Evolutionary conservation across 2,329 filamentous ascomycete genomes (phyloP).

Genomic region (Xylariaceae sp.): DNA sequence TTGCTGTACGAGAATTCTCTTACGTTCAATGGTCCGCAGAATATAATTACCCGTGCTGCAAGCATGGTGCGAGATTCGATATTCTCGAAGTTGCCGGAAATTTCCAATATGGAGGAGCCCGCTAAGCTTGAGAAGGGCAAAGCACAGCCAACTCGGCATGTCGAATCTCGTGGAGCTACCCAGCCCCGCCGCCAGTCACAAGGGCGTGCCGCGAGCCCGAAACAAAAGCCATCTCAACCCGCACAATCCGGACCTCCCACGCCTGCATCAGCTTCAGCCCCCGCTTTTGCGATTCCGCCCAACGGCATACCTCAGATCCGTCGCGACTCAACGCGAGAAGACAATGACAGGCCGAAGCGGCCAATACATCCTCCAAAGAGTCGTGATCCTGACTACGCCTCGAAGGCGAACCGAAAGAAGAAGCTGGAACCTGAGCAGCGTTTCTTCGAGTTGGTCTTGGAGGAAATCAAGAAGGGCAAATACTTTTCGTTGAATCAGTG

Average conservation of each 20-base stretch:
- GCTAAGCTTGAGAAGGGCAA: conserved; percentile 63
- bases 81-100: conserved; percentile 48
- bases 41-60: conserved; percentile 68
- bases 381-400: conserved; percentile 86
- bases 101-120: conserved; percentile 54
- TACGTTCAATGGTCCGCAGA: conserved; percentile 79
- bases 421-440: conserved; percentile 86
- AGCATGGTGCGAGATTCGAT: conserved; percentile 59
- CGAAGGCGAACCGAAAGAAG: conserved; percentile 80
- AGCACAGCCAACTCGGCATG: conserved; percentile 48
- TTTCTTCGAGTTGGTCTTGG: conserved; percentile 82
- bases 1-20: conserved; percentile 79
- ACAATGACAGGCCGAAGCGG: conserved; percentile 82
- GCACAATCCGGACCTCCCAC: conserved; percentile 35
- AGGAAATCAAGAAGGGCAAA: conserved; percentile 75
- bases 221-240: conserved; percentile 38
- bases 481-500: conserved; percentile 69
- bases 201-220: conserved; percentile 41
- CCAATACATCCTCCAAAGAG: conserved; percentile 90
- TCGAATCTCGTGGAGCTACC: conserved; percentile 46
- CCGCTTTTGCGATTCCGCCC: conserved; percentile 75
- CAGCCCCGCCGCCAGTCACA: conserved; percentile 40
- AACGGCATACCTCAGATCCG: conserved; percentile 81
- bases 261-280: conserved; percentile 47
- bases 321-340: conserved; percentile 77